phyloP scores from a whole-genome alignment of 2,329 filamentous ascomycete genomes.

The Ceratocystis ficicola region DNA sequence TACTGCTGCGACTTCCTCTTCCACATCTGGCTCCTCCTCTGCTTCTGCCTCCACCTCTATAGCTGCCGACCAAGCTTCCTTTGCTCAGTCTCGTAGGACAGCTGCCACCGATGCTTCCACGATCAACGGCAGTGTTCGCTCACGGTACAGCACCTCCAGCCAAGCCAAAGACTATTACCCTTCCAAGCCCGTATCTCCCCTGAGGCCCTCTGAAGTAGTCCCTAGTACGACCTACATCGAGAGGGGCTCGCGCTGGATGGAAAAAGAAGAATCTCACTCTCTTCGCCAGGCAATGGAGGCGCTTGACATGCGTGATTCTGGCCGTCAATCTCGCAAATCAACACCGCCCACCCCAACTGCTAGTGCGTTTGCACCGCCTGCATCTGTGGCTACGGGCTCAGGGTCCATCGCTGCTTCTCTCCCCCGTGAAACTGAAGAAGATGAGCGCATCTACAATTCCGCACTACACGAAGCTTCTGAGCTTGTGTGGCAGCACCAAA shows the following conservation, averaged over 20 bases:
- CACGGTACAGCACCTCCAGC: slow-evolving; percentile 38
- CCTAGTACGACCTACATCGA: slow-evolving; percentile 60
- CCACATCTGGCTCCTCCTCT: slow-evolving; percentile 16
- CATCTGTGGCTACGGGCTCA: neutral
- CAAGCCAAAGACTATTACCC: slow-evolving; percentile 43
- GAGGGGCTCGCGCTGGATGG: slow-evolving; percentile 63
- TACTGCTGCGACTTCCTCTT: slow-evolving; percentile 13
- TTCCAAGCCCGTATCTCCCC: slow-evolving; percentile 31
- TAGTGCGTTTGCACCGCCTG: slow-evolving; percentile 15
- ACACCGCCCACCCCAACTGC: slow-evolving; percentile 10
- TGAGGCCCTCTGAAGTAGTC: slow-evolving; percentile 49
- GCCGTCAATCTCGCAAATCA: slow-evolving; percentile 22
- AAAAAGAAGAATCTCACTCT: slow-evolving; percentile 63
- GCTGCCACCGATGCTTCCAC: slow-evolving; percentile 19
- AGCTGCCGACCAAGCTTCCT: slow-evolving; percentile 18
- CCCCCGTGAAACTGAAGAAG: slow-evolving; percentile 38
- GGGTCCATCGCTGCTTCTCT: slow-evolving; percentile 21
- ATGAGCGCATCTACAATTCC: slow-evolving; percentile 51
- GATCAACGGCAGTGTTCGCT: slow-evolving; percentile 33
- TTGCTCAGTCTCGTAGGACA: slow-evolving; percentile 16
- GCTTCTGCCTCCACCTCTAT: slow-evolving; percentile 12
- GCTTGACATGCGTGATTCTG: slow-evolving; percentile 45
- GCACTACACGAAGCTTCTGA: slow-evolving; percentile 68
- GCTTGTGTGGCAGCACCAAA: slow-evolving; percentile 63
- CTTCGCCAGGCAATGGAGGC: slow-evolving; percentile 61